Base-by-base conservation (phyloP, 2,329 filamentous ascomycete species). In the Hymenoscyphus albidus region DNA sequence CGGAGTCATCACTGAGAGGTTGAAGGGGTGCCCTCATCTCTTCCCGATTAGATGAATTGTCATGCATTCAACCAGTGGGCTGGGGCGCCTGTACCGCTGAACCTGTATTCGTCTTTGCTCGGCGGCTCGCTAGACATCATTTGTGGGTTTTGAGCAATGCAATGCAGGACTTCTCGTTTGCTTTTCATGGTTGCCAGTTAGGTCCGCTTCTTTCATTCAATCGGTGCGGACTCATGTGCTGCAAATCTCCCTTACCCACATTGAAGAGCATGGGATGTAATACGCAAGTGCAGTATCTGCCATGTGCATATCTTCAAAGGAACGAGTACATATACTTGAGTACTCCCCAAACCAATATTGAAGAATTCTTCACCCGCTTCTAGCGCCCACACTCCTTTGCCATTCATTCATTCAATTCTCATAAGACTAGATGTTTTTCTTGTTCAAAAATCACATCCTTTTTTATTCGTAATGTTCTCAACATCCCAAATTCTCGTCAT, bases 391-490 rank as follows among this genome's bases (percentile, higher is more conserved):
- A 48, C 16, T 32, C 39, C 48, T 60, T 40, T 60, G 39, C 22
- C 27, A 16, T 32, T 27, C 58, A 7, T 31, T 32, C 13, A 51
- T 51, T 51, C 2, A 14, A 16, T 51, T 22, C 44, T 22, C 18
- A 6, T 51, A 35, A 35, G 35, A 22, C 44, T 51, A 14, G 22
- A 40, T 7, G 5, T 56, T 22, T 38, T 44, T 38, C 22, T n/a
- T 31, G 16, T 42, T 16, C 22, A n/a, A 16, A 40, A 54, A 40
- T 22, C 18, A 18, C 32, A 13, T 31, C 7, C 35, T 4, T 40
- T 16, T 9, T 55, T 58, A 39, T 57, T 61, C 63, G 65, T 58
- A 42, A 67, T 67, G 65, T 63, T 63, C 38, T 61, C 54, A 7
- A 18, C 61, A 58, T 18, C 38, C 35, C 39, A 54, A 32, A 5